Evolutionary conservation across 495 filamentous ascomycete species (phyloP), one percentile per base, ranked within the genome.

Genomic region (Talaromyces nanjingensis): DNA sequence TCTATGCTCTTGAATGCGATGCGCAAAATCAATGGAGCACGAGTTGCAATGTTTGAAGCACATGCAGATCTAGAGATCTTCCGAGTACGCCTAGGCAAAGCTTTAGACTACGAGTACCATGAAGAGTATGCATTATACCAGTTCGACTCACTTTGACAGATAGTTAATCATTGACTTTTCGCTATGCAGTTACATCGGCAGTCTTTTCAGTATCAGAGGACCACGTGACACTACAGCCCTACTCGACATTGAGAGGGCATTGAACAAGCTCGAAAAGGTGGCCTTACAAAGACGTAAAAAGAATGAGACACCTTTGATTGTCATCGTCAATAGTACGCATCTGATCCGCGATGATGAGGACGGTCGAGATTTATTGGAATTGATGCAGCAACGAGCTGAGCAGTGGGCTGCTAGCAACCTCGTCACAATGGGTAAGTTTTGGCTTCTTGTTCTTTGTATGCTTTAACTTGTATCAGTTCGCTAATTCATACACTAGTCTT

Each of bases 211-310:
- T 63, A 96, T 98, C 66, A 86, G 91, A 33, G 94, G 94, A 0
- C 94, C 96, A 0, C 84, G 94, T 20, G 94, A 98, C 67, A 91
- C 91, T 2, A 93, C 90, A 0, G 91, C 94, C 4, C 73, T 98
- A 18, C 79, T 98, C 14, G 94, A 98, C 67, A 96, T 98, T 59
- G 94, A 98, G 69, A 85, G 94, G 16, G 94, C 94, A 1, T 87
- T 98, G 74, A 98, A 98, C 81, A 97, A 98, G 73, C 77, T 98
- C 5, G 93, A 98, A 72, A 98, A 98, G 75, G 90, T 97, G 8
- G 94, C 94, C 0, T 70, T 97, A 20, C 77, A 72, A 63, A 83
- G 91, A 45, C 82, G 87, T n/a, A 69, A 77, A 24, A 74, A 73
- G 52, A 83, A 85, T 7, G 80, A 83, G 62, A 60, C 68, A 6